Percentiles rank a stretch among this genome's conserved stretches.
phyloP scores from a whole-genome alignment of 306 rosid genomes.

The Quercus agrifolia region DNA sequence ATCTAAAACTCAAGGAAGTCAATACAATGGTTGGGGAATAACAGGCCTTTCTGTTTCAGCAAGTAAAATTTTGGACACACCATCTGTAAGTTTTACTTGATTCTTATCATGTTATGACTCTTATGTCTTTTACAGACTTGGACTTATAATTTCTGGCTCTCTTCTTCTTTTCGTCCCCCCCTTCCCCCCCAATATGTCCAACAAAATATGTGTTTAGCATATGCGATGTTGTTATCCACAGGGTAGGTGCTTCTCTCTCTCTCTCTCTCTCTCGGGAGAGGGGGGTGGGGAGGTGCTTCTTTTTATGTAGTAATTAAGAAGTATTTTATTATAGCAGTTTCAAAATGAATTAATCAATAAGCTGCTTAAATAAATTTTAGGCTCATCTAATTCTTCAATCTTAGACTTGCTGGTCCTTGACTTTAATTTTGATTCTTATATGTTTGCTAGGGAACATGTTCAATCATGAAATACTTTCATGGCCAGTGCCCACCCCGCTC shows the following conservation, averaged over 20 bases:
- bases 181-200: background rate
- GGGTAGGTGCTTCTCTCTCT: background rate
- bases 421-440: conserved; percentile 10
- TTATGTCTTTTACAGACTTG: conserved; percentile 7
- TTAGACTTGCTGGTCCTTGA: background rate
- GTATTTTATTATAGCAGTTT: background rate
- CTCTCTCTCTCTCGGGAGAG: too few relatives aligned
- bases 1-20: conserved; percentile 43
- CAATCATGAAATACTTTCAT: conserved; percentile 76
- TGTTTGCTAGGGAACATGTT: conserved; percentile 63
- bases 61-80: conserved; percentile 77
- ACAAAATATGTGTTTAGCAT: background rate
- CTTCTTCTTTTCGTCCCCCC: too few relatives aligned
- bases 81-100: conserved; percentile 66
- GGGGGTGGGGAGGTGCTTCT: background rate
- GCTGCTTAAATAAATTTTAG: background rate
- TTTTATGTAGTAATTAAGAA: background rate
- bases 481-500: conserved; percentile 40
- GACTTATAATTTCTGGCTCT: conserved; percentile 18
- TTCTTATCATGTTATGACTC: conserved; percentile 14
- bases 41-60: conserved; percentile 84
- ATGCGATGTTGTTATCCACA: background rate
- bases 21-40: conserved; percentile 63
- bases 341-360: background rate
- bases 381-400: conserved; percentile 7